Evolutionary conservation across 768 basidiomycete genomes (phyloP).

Genomic region (Boletus speciosus): DNA sequence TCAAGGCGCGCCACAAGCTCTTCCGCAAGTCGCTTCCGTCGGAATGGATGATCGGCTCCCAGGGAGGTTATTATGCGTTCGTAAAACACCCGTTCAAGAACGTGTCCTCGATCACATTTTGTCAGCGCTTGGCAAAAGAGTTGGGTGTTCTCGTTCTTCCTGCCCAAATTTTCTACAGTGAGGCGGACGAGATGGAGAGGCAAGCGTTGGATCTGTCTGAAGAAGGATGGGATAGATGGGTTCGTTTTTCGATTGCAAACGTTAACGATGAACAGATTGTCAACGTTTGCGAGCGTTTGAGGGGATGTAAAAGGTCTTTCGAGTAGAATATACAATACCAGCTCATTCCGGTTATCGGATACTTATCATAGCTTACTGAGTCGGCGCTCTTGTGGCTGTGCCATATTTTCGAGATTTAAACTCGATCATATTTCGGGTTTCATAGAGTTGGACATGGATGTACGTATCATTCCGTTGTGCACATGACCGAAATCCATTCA

Average conservation of each 20-base stretch:
- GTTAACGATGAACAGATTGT: conserved; percentile 60
- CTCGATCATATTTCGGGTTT: background rate
- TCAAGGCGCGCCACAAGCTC: conserved; percentile 51
- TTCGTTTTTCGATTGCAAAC: conserved; percentile 80
- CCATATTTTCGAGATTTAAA: background rate
- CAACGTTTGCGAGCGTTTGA: conserved; percentile 50
- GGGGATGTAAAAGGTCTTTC: conserved; percentile 36
- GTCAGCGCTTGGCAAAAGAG: conserved; percentile 54
- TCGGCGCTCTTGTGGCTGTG: background rate
- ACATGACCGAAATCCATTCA: background rate
- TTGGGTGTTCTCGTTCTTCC: conserved; percentile 68
- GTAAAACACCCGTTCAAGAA: conserved; percentile 60
- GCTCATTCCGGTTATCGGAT: no score
- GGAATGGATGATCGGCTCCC: conserved; percentile 60
- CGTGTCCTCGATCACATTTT: conserved; percentile 49
- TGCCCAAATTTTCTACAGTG: conserved; percentile 53
- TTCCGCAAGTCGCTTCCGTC: conserved; percentile 49
- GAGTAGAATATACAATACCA: conserved; percentile 27
- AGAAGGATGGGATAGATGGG: conserved; percentile 55
- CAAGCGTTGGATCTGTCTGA: conserved; percentile 22
- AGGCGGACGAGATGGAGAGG: conserved; percentile 11
- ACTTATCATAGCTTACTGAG: no score
- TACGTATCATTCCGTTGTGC: conserved; percentile 1
- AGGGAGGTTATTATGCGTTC: conserved; percentile 78
- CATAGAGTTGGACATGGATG: conserved; percentile 10